These are phyloP conservation scores for Pythium dissotocum DNA, from an alignment of 352 stramenopile genomes.

Conservation along the genomic window DNA sequence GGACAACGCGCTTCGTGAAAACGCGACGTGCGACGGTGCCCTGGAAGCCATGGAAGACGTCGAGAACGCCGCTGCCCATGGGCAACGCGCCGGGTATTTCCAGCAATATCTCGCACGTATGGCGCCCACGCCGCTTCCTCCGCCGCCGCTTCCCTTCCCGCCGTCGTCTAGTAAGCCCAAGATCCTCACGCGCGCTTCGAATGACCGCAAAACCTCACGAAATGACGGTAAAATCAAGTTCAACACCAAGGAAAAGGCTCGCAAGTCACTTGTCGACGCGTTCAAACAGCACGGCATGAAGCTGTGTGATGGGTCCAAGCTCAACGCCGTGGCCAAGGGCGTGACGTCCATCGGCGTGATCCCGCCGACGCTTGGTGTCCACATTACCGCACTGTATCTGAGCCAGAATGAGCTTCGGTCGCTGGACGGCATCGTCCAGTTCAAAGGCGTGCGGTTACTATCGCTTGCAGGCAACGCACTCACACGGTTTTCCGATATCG, in stretches of 20 bases:
- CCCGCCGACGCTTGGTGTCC: conserved; percentile 41
- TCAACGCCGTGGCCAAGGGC: conserved; percentile 70
- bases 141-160: conserved; percentile 22
- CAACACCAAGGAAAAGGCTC: not conserved
- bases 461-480: conserved; percentile 69
- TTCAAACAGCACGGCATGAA: conserved; percentile 72
- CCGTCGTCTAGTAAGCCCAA: not conserved
- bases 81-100: conserved; percentile 22
- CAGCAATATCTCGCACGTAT: conserved; percentile 32
- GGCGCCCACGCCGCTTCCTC: conserved; percentile 25
- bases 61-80: conserved; percentile 24
- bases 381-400: conserved; percentile 68
- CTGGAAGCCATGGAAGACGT: conserved; percentile 18
- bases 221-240: conserved; percentile 10
- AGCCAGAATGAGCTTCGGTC: conserved; percentile 73
- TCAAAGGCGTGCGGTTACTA: conserved; percentile 53
- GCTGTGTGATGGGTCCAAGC: conserved; percentile 69
- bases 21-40: not conserved
- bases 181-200: not conserved
- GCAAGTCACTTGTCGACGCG: conserved; percentile 59
- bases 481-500: conserved; percentile 42
- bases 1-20: not conserved
- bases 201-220: not conserved
- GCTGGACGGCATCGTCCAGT: conserved; percentile 64
- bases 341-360: conserved; percentile 52